phyloP scores from a whole-genome alignment of 1,284 basidiomycete genomes.

The Apiotrichum porosum region DNA sequence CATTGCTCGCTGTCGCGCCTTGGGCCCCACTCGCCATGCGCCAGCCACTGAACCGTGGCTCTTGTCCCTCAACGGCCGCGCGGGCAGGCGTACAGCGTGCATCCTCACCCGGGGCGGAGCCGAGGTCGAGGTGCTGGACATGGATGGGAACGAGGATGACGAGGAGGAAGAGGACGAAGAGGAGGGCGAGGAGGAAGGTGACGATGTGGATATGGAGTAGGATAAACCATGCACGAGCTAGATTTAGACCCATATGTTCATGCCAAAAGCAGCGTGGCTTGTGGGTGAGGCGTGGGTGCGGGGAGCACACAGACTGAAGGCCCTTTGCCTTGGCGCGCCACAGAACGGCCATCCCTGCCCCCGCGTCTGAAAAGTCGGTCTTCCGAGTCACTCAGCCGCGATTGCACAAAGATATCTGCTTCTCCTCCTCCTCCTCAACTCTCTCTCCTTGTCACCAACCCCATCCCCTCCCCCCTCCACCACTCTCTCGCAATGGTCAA shows the following conservation, averaged over 20 bases:
- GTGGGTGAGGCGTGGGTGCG: neutral
- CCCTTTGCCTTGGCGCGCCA: too few species aligned
- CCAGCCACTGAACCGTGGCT: slow-evolving; percentile 4
- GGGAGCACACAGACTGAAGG: too few species aligned
- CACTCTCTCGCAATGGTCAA: slow-evolving; percentile 40
- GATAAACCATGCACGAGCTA: neutral
- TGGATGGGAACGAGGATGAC: slow-evolving; percentile 37
- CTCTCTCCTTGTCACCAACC: neutral
- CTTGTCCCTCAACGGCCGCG: slow-evolving; percentile 36
- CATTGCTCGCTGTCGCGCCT: slow-evolving; percentile 13
- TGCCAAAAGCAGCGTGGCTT: neutral
- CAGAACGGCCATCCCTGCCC: too few species aligned
- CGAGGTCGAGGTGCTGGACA: slow-evolving; percentile 33
- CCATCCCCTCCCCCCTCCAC: neutral
- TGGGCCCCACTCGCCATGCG: slow-evolving; percentile 3
- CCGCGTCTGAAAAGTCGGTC: too few species aligned
- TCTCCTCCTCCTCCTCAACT: neutral
- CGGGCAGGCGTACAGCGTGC: slow-evolving; percentile 34
- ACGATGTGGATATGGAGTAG: slow-evolving; percentile 14
- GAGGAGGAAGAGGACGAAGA: slow-evolving; percentile 26
- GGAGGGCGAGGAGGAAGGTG: slow-evolving; percentile 13
- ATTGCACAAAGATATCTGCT: neutral
- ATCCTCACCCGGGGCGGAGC: slow-evolving; percentile 25
- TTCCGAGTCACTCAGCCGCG: too few species aligned
- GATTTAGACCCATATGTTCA: too few species aligned